Conservation (phyloP, 306 rosid species). For the Citrullus colocynthis region DNA sequence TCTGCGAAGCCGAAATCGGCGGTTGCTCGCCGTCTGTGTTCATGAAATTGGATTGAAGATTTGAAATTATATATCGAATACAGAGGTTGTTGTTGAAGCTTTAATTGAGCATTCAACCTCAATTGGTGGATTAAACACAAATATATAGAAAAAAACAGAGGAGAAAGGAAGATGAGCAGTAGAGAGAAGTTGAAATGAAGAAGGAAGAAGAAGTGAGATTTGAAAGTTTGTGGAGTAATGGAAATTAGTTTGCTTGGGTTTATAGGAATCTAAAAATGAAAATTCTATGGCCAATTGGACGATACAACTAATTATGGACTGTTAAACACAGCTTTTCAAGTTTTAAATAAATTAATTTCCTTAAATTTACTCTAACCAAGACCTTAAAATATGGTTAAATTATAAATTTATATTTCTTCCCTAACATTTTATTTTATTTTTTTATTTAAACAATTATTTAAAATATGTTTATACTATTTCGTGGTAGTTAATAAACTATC, state of each 20-base stretch:
- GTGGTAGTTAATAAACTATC: too few relatives aligned
- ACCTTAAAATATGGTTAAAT: too few relatives aligned
- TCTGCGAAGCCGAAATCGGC: neutral
- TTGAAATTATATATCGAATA: neutral
- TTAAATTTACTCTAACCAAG: neutral
- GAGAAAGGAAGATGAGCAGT: neutral
- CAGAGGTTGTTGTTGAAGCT: neutral
- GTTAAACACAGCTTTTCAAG: neutral
- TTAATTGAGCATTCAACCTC: neutral
- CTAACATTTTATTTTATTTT: too few relatives aligned
- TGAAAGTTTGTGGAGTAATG: neutral
- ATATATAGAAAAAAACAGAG: neutral
- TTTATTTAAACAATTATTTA: too few relatives aligned
- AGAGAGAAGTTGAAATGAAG: neutral
- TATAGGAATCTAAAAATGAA: neutral
- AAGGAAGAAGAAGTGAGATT: neutral
- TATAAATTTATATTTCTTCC: too few relatives aligned
- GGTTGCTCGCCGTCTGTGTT: neutral
- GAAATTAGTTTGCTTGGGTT: neutral
- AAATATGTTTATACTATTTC: too few relatives aligned
- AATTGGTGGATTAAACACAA: neutral
- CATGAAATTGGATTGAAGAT: neutral
- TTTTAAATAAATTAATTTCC: neutral
- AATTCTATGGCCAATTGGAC: neutral
- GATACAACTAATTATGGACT: slow-evolving; percentile 1